Base-by-base conservation (phyloP, 2,329 filamentous ascomycete genomes). In the Talaromyces sp. region DNA sequence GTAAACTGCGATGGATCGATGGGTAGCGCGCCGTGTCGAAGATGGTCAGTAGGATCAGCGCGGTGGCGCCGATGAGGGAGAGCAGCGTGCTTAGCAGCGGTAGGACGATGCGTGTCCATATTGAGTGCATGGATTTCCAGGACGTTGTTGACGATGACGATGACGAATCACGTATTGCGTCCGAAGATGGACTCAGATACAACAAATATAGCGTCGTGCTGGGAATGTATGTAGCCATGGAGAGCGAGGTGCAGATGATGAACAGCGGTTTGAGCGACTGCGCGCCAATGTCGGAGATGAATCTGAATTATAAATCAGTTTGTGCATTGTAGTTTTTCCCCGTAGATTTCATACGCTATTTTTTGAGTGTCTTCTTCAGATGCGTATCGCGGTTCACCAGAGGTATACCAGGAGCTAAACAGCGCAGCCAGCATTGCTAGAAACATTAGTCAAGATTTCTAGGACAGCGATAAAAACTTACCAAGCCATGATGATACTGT, bases 241-340 rank as follows among this genome's bases (percentile, higher is more conserved):
- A 23, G 34, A 59, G 12, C 4, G 61, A 52, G 14, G 51, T 36
- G 53, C 61, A 59, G 8, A 31, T 27, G 27, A 62, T 56, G n/a
- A 62, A 62, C 0, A 62, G 36, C 8, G 61, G 61, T 44, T 62
- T 62, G 52, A 62, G 61, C n/a, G 54, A 14, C 27, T 59, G 56
- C 12, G 61, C 61, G 31, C 61, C 61, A 62, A 62, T 62, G 44
- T 62, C 61, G 52, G 61, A 62, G n/a, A 62, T 52, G 33, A 56
- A 59, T 51, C 61, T 62, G 31, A 8, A 30, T 4, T 23, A 4
- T 8, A 12, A 34, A n/a, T 59, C 9, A 53, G 16, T 12, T 28
- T 6, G 7, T 28, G 14, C 10, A 33, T 8, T 5, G n/a, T 10
- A 12, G 6, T 40, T 5, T 8, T 18, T 12, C 31, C 1, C 4